Conservation (phyloP, 495 filamentous ascomycete species). For the Neurospora sublineolata region DNA sequence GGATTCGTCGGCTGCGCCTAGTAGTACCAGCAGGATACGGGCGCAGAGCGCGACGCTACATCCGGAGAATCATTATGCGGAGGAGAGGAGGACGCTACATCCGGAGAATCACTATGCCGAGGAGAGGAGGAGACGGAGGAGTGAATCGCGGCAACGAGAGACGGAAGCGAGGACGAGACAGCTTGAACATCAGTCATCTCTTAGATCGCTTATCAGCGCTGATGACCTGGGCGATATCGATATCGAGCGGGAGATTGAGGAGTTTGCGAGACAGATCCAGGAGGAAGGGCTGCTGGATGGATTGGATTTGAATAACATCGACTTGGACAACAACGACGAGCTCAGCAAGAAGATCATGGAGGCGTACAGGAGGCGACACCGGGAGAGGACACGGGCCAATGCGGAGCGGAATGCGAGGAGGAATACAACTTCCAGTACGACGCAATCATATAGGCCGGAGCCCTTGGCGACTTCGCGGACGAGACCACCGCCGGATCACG, state of each 20-base stretch:
- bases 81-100: slow-evolving; percentile 24
- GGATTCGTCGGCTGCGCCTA: background rate
- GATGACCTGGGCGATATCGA: slow-evolving; percentile 62
- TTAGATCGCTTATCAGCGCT: slow-evolving; percentile 68
- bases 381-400: slow-evolving; percentile 31
- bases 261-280: slow-evolving; percentile 78
- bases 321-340: slow-evolving; percentile 67
- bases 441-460: slow-evolving; percentile 23
- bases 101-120: slow-evolving; percentile 16
- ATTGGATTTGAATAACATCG: slow-evolving; percentile 71
- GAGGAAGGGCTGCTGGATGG: slow-evolving; percentile 81
- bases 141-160: slow-evolving; percentile 25
- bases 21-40: background rate
- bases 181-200: slow-evolving; percentile 74
- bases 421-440: slow-evolving; percentile 20
- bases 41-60: slow-evolving; percentile 19
- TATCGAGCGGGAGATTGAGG: slow-evolving; percentile 58
- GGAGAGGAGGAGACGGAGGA: slow-evolving; percentile 25
- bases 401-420: slow-evolving; percentile 21
- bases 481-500: slow-evolving; percentile 18
- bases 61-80: slow-evolving; percentile 16
- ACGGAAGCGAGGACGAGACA: slow-evolving; percentile 32
- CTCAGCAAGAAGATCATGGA: slow-evolving; percentile 81
- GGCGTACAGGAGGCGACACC: slow-evolving; percentile 65
- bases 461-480: slow-evolving; percentile 9